Evolutionary conservation across 495 filamentous ascomycete genomes (phyloP).

Genomic region (Echria macrotheca): DNA sequence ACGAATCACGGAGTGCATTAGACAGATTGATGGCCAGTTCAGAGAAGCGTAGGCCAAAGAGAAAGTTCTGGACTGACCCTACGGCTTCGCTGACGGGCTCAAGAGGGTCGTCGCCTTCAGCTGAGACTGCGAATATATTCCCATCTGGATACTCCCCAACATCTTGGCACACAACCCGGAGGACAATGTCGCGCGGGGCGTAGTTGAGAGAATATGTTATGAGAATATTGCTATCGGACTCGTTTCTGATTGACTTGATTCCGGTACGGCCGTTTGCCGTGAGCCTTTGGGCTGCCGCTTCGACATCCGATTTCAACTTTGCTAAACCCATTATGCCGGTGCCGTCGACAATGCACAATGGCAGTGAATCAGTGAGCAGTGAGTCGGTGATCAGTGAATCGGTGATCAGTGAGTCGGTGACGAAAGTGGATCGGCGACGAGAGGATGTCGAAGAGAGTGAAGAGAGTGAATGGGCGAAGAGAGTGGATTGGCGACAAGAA

Average conservation of each 20-base stretch:
- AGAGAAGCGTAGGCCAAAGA: constrained; percentile 37
- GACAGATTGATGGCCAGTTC: constrained; percentile 42
- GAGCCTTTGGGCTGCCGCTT: constrained; percentile 18
- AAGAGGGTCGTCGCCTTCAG: constrained; percentile 43
- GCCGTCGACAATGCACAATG: too few species aligned
- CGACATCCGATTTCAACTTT: constrained; percentile 34
- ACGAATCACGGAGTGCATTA: constrained; percentile 33
- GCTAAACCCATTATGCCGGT: constrained; percentile 21
- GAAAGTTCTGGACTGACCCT: constrained; percentile 11
- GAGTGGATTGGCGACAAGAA: neutral
- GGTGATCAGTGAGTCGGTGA: neutral
- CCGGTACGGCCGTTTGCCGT: constrained; percentile 23
- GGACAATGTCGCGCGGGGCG: constrained; percentile 14
- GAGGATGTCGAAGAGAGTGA: too few species aligned
- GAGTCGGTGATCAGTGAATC: too few species aligned
- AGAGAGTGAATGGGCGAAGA: neutral
- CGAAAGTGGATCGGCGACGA: neutral
- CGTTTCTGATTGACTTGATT: constrained; percentile 15
- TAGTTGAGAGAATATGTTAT: constrained; percentile 20
- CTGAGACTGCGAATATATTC: constrained; percentile 58
- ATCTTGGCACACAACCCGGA: constrained; percentile 35
- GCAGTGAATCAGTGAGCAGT: too few species aligned
- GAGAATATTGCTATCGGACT: constrained; percentile 26
- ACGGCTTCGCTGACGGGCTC: constrained; percentile 8
- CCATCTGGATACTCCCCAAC: constrained; percentile 58